Conservation (phyloP, 805 yeast species). For the Lipomyces lipofer region DNA sequence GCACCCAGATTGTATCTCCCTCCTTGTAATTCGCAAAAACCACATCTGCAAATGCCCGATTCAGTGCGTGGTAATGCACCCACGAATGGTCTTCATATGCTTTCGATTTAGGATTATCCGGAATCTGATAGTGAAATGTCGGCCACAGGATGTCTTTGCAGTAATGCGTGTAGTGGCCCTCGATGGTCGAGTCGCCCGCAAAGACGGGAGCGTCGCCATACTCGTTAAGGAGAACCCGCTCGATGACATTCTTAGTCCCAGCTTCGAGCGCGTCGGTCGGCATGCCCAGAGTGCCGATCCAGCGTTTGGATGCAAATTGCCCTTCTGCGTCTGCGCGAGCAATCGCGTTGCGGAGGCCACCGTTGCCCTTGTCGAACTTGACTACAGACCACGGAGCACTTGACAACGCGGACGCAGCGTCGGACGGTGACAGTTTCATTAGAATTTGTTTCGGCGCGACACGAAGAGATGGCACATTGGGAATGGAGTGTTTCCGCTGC, state of each 20-base stretch:
- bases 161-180: slow-evolving; percentile 87
- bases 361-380: slow-evolving; percentile 75
- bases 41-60: slow-evolving; percentile 76
- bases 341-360: slow-evolving; percentile 84
- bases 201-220: slow-evolving; percentile 66
- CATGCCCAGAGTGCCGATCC: slow-evolving; percentile 93
- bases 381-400: slow-evolving; percentile 66
- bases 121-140: slow-evolving; percentile 87
- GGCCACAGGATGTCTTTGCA: slow-evolving; percentile 98
- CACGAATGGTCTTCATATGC: slow-evolving; percentile 96
- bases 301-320: slow-evolving; percentile 44
- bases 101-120: slow-evolving; percentile 89
- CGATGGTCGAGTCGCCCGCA: slow-evolving; percentile 75
- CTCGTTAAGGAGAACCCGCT: slow-evolving; percentile 43
- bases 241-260: slow-evolving; percentile 55
- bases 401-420: slow-evolving; percentile 18
- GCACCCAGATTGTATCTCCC: slow-evolving; percentile 86
- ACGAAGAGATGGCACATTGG: slow-evolving; percentile 17
- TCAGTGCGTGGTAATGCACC: slow-evolving; percentile 75
- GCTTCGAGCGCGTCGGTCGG: slow-evolving; percentile 81
- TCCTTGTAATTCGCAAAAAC: slow-evolving; percentile 62
- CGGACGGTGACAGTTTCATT: slow-evolving; percentile 4
- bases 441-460: slow-evolving; percentile 16
- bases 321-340: slow-evolving; percentile 51
- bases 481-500: slow-evolving; percentile 15